Evolutionary conservation across 768 basidiomycete species (phyloP).

Genomic region (Phlegmacium glaucopus): DNA sequence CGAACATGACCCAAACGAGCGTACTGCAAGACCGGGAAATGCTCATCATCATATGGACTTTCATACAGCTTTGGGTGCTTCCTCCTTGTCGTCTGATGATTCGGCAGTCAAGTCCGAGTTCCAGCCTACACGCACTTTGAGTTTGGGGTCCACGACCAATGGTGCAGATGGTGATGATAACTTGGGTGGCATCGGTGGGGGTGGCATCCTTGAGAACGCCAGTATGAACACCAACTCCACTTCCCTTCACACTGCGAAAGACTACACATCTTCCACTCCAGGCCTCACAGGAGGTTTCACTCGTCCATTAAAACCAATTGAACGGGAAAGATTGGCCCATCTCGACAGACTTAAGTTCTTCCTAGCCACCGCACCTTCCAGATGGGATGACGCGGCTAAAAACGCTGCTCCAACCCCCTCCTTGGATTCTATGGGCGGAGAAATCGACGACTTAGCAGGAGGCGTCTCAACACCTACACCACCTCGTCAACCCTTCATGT

Average conservation of each 20-base stretch:
- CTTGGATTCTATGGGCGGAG: too few relatives aligned
- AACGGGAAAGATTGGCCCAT: slow-evolving; percentile 69
- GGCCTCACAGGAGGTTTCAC: slow-evolving; percentile 42
- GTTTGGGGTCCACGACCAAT: too few relatives aligned
- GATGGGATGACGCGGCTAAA: slow-evolving; percentile 51
- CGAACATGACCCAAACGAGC: slow-evolving; percentile 43
- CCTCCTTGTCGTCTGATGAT: slow-evolving; percentile 5
- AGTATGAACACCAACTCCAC: too few relatives aligned
- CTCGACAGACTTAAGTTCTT: slow-evolving; percentile 87
- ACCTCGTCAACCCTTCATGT: too few relatives aligned
- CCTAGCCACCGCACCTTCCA: slow-evolving; percentile 78
- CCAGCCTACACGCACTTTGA: too few relatives aligned
- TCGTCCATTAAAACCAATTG: slow-evolving; percentile 57
- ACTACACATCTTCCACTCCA: slow-evolving; percentile 16
- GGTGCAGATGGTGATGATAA: too few relatives aligned
- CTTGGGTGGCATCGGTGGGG: slow-evolving; percentile 3
- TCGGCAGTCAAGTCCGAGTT: neutral
- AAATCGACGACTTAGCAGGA: too few relatives aligned
- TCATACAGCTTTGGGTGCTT: slow-evolving; percentile 24
- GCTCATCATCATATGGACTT: slow-evolving; percentile 44
- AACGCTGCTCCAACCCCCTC: slow-evolving; percentile 25
- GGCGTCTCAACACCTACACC: too few relatives aligned
- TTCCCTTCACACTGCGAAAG: too few relatives aligned
- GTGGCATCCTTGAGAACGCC: neutral
- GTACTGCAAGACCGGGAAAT: slow-evolving; percentile 47